phyloP scores from a whole-genome alignment of 345 rosid species.

The Durio zibethinus region DNA sequence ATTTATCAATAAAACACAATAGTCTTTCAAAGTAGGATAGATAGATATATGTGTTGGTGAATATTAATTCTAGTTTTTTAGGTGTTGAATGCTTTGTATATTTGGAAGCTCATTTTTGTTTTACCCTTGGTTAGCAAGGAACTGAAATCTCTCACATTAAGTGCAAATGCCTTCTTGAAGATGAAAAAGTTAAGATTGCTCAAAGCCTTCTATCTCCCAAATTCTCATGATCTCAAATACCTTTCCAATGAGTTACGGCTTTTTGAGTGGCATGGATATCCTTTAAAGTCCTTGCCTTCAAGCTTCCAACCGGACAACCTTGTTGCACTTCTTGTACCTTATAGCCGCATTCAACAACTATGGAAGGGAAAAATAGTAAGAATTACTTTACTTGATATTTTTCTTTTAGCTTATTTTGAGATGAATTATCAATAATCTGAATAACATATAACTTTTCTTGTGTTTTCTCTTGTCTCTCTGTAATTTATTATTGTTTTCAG shows the following conservation, averaged over 20 bases:
- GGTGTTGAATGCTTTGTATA: too few relatives aligned
- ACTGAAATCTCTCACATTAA: not conserved
- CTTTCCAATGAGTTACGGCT: conserved; percentile 28
- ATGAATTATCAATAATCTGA: not conserved
- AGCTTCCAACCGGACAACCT: conserved; percentile 26
- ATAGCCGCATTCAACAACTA: conserved; percentile 27
- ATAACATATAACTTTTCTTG: not conserved
- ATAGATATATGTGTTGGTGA: too few relatives aligned
- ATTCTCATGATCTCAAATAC: not conserved
- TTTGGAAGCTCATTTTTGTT: not conserved
- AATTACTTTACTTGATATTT: not conserved
- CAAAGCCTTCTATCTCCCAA: not conserved
- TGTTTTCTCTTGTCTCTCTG: not conserved
- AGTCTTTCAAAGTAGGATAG: too few relatives aligned
- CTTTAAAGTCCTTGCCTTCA: conserved; percentile 22
- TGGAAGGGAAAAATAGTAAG: conserved; percentile 30
- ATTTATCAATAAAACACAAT: too few relatives aligned
- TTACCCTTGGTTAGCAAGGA: not conserved
- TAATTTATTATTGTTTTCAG: not conserved
- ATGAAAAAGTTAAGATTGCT: conserved; percentile 6
- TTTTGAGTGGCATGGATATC: conserved; percentile 37
- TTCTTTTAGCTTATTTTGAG: not conserved
- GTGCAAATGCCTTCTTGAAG: not conserved
- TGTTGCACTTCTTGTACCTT: conserved; percentile 26
- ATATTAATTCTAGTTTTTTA: too few relatives aligned